Conservation (phyloP, 2,329 filamentous ascomycete genomes). For the Fusarium pseudoanthophilum region DNA sequence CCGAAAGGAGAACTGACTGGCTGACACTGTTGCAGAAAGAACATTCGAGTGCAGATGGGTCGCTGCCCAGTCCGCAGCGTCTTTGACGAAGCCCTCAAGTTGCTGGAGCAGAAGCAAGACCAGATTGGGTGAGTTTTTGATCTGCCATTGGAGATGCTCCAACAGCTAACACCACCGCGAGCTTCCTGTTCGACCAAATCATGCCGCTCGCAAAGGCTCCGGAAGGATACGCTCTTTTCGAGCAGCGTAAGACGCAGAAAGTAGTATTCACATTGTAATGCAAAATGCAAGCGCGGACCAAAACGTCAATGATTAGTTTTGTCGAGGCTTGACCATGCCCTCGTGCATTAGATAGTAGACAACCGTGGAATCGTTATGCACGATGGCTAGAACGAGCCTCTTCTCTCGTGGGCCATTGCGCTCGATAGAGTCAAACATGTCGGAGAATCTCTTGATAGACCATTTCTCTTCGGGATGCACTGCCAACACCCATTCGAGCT, state of each 20-base stretch:
- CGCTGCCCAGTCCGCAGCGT: conserved; percentile 79
- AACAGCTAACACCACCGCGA: conserved; percentile 46
- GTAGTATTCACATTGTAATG: conserved; percentile 70
- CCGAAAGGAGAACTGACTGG: conserved; percentile 13
- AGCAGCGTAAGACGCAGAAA: conserved; percentile 79
- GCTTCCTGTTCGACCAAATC: conserved; percentile 81
- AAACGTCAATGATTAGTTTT: conserved; percentile 67
- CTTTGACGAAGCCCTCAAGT: conserved; percentile 71
- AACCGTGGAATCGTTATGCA: conserved; percentile 84
- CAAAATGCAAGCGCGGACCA: neutral
- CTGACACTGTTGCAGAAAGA: conserved; percentile 64
- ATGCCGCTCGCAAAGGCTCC: conserved; percentile 75
- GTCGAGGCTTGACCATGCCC: conserved; percentile 85
- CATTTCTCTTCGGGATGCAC: conserved; percentile 78
- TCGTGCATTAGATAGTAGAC: conserved; percentile 89
- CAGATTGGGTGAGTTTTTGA: conserved; percentile 67
- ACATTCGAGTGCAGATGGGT: conserved; percentile 79
- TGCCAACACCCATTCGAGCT: conserved; percentile 81
- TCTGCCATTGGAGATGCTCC: neutral
- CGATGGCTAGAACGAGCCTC: conserved; percentile 76
- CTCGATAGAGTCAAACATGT: conserved; percentile 73
- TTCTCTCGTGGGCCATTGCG: conserved; percentile 65
- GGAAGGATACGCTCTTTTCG: conserved; percentile 76
- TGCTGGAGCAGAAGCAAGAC: conserved; percentile 74
- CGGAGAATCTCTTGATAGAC: conserved; percentile 72